Percentiles rank a stretch among this genome's conserved stretches.
Conservation (phyloP, 148 eudicot genomes). For the Spergularia bocconei region DNA sequence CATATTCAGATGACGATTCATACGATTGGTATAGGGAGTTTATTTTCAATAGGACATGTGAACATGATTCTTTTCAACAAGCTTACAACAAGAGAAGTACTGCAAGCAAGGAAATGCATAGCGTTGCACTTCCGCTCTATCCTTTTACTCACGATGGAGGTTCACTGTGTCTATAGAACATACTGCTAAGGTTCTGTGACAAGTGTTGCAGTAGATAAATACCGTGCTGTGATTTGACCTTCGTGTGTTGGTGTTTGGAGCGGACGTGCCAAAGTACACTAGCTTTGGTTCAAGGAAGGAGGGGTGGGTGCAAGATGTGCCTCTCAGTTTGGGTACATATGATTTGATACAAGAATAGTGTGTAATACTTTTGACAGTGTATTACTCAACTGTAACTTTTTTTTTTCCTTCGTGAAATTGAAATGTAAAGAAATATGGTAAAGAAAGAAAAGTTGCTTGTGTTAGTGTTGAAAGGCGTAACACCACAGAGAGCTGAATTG, state of each 20-base stretch:
- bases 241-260: background rate
- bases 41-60: no score
- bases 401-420: background rate
- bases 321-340: conserved; percentile 10
- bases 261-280: background rate
- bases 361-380: conserved; percentile 6
- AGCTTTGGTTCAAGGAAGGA: background rate
- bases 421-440: background rate
- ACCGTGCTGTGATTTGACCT: background rate
- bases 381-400: background rate
- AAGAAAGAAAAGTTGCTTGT: conserved; percentile 8
- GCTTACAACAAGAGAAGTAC: background rate
- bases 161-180: background rate
- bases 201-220: background rate
- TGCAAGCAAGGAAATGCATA: background rate
- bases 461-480: background rate
- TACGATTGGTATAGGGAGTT: background rate
- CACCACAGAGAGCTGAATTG: background rate
- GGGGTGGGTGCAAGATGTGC: background rate
- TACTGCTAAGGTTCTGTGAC: background rate
- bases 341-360: conserved; percentile 7
- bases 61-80: no score
- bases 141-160: background rate
- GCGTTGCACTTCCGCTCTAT: background rate
- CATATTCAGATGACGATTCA: background rate